Evolutionary conservation across 345 rosid genomes (phyloP).

Genomic region (Linum trigynum): DNA sequence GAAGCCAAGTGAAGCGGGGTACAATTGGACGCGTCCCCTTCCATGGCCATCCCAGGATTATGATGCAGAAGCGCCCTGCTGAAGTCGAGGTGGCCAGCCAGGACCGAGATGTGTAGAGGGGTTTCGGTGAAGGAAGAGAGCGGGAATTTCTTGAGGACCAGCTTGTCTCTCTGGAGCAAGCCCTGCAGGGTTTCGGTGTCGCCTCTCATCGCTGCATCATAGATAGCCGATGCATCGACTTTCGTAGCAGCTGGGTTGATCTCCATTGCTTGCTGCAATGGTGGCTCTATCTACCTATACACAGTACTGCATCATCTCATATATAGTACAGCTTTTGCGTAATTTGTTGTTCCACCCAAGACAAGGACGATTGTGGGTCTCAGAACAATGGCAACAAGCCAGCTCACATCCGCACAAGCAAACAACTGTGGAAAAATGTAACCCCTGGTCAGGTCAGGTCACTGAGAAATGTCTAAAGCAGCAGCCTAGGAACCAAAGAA

Average conservation of each 20-base stretch:
- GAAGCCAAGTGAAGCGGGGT: conserved; percentile 1
- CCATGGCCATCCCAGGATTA: background rate
- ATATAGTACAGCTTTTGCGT: too few relatives aligned
- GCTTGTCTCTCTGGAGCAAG: background rate
- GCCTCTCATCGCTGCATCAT: background rate
- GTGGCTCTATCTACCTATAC: too few relatives aligned
- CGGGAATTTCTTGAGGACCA: background rate
- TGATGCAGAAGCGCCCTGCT: background rate
- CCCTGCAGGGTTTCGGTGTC: background rate
- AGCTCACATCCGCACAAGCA: too few relatives aligned
- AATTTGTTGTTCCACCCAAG: too few relatives aligned
- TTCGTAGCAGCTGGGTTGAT: background rate
- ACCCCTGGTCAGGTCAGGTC: too few relatives aligned
- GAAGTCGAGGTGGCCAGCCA: background rate
- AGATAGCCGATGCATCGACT: background rate
- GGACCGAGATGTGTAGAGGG: background rate
- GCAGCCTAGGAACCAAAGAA: too few relatives aligned
- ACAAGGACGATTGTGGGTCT: too few relatives aligned
- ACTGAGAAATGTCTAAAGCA: too few relatives aligned
- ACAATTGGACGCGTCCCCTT: background rate
- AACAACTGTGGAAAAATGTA: too few relatives aligned
- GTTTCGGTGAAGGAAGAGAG: background rate
- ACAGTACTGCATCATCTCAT: too few relatives aligned
- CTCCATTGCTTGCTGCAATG: background rate
- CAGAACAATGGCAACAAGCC: too few relatives aligned